Conservation (phyloP, 768 basidiomycete genomes). For the Tricholoma terreum region DNA sequence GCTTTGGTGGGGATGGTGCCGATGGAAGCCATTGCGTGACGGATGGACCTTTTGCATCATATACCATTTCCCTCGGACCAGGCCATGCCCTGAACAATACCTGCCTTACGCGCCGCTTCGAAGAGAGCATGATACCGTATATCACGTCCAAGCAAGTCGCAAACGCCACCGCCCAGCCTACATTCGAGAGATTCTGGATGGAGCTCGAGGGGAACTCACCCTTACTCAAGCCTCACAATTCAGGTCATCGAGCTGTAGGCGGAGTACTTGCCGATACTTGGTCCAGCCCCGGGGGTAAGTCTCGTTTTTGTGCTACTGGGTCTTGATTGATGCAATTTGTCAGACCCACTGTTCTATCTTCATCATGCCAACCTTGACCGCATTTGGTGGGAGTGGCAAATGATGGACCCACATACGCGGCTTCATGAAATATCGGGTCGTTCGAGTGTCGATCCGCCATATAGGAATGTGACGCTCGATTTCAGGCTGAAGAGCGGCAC, state of each 20-base stretch:
- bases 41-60: constrained; percentile 35
- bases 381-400: constrained; percentile 42
- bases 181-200: constrained; percentile 32
- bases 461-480: constrained; percentile 30
- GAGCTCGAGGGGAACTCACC: constrained; percentile 33
- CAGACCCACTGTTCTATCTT: constrained; percentile 39
- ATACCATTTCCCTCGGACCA: constrained; percentile 31
- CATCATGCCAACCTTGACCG: constrained; percentile 39
- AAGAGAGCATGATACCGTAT: constrained; percentile 17
- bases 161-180: constrained; percentile 19
- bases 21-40: constrained; percentile 23
- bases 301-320: background rate
- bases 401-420: constrained; percentile 19
- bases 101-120: constrained; percentile 33
- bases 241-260: constrained; percentile 33
- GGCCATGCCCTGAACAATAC: constrained; percentile 30
- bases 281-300: constrained; percentile 31
- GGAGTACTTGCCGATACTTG: constrained; percentile 33
- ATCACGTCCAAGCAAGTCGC: constrained; percentile 14
- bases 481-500: constrained; percentile 24
- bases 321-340: background rate
- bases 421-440: constrained; percentile 35
- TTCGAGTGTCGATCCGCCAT: constrained; percentile 25
- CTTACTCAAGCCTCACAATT: constrained; percentile 31
- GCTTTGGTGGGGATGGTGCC: constrained; percentile 36